Evolutionary conservation across 139 green algal genomes (phyloP).

Genomic region (Micractinium sp.): DNA sequence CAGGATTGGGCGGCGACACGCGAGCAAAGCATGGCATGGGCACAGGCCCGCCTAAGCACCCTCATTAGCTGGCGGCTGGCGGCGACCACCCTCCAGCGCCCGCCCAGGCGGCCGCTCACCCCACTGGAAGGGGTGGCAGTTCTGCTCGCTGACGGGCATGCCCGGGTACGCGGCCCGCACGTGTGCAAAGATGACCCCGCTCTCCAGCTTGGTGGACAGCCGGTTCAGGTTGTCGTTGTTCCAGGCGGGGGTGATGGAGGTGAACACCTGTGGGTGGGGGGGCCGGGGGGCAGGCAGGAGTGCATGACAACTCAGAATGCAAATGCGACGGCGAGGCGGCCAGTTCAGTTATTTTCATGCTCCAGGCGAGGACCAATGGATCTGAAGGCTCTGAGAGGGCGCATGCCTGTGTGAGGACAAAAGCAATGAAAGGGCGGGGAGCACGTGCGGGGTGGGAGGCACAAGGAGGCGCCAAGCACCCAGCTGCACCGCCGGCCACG

Average conservation of each 20-base stretch:
- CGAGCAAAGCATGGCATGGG: too few relatives aligned
- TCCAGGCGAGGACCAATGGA: too few relatives aligned
- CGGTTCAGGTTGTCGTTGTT: constrained; percentile 97
- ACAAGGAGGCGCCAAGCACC: not conserved
- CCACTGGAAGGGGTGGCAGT: constrained; percentile 92
- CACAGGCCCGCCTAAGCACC: too few relatives aligned
- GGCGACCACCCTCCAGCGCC: not conserved
- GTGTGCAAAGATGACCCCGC: constrained; percentile 94
- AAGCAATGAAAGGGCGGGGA: too few relatives aligned
- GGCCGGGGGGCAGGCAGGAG: not conserved
- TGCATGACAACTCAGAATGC: too few relatives aligned
- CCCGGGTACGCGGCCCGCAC: constrained; percentile 93
- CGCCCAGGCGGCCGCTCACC: constrained; percentile 29
- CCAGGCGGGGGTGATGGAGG: constrained; percentile 92
- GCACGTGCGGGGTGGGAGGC: not conserved
- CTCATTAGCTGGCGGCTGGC: not conserved
- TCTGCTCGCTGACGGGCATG: constrained; percentile 95
- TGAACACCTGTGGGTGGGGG: constrained; percentile 79
- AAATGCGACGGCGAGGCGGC: too few relatives aligned
- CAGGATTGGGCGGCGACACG: not conserved
- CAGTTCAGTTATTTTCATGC: too few relatives aligned
- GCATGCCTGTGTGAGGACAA: too few relatives aligned
- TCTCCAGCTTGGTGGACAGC: constrained; percentile 91
- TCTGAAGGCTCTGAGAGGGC: too few relatives aligned
- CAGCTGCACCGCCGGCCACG: too few relatives aligned